phyloP scores from a whole-genome alignment of 768 basidiomycete species.

The Termitomyces sp. region DNA sequence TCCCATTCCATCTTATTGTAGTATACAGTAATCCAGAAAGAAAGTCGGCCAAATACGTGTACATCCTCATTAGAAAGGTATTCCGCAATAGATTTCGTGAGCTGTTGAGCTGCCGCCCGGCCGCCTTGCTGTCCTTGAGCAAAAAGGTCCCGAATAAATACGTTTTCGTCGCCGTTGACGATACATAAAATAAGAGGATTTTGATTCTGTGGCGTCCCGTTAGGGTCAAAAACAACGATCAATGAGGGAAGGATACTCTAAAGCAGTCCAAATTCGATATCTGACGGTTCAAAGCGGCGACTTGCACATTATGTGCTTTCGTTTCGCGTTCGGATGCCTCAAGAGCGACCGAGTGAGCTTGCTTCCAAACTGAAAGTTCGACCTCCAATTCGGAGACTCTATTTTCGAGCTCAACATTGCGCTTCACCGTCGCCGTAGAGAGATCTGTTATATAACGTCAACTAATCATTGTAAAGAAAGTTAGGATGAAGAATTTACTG shows the following conservation, averaged over 20 bases:
- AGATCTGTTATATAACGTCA: constrained; percentile 38
- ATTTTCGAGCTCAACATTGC: constrained; percentile 58
- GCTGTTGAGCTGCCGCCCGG: constrained; percentile 52
- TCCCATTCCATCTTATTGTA: constrained; percentile 57
- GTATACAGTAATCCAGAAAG: constrained; percentile 74
- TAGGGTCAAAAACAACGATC: neutral
- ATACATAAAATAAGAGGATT: constrained; percentile 69
- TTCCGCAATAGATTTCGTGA: constrained; percentile 66
- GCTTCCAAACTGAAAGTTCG: constrained; percentile 67
- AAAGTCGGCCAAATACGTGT: constrained; percentile 56
- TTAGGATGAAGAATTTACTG: constrained; percentile 30
- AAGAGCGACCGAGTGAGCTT: constrained; percentile 57
- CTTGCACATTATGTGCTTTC: constrained; percentile 64
- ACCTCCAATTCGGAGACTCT: constrained; percentile 64
- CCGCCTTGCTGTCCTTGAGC: constrained; percentile 64
- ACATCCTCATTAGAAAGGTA: constrained; percentile 60
- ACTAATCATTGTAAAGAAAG: neutral
- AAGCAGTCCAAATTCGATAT: constrained; percentile 54
- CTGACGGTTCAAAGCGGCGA: constrained; percentile 60
- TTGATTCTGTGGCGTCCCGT: constrained; percentile 40
- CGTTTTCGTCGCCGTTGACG: constrained; percentile 66
- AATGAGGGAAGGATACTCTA: constrained; percentile 15
- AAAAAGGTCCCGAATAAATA: constrained; percentile 59
- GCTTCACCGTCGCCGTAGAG: constrained; percentile 57
- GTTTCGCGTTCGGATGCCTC: constrained; percentile 60